Percentiles rank a stretch among this genome's conserved stretches.
phyloP scores from a whole-genome alignment of 768 basidiomycete species.

The Royoungia palumana region DNA sequence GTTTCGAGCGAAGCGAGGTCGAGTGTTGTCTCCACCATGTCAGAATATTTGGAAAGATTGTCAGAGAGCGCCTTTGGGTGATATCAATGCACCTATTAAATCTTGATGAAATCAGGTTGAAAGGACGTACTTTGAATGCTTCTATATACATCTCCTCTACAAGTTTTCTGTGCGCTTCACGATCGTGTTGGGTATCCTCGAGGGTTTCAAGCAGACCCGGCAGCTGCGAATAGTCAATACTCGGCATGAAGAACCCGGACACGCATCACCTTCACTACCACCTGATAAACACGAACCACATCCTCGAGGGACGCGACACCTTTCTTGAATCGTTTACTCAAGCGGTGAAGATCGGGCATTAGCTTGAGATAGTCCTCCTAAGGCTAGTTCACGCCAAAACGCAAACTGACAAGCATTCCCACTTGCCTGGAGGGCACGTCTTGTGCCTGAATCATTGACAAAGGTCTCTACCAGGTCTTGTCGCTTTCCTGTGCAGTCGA shows the following conservation, averaged over 20 bases:
- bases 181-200: constrained; percentile 44
- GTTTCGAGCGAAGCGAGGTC: constrained; percentile 83
- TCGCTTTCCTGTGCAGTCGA: constrained; percentile 56
- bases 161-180: constrained; percentile 48
- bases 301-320: constrained; percentile 84
- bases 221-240: constrained; percentile 44
- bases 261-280: constrained; percentile 68
- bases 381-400: background rate
- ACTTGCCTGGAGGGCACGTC: constrained; percentile 70
- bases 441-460: constrained; percentile 69
- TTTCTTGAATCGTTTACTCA: constrained; percentile 89
- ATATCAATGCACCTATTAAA: background rate
- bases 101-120: background rate
- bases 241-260: background rate
- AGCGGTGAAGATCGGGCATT: constrained; percentile 92
- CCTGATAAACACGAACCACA: constrained; percentile 94
- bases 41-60: constrained; percentile 72
- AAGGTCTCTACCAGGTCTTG: constrained; percentile 88
- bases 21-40: constrained; percentile 96
- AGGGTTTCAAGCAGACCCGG: constrained; percentile 70
- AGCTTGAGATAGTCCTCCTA: constrained; percentile 84
- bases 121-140: constrained; percentile 51
- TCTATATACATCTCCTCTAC: constrained; percentile 67
- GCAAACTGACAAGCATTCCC: background rate
- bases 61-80: constrained; percentile 53